Percentiles rank a stretch among this genome's conserved stretches.
Conservation (phyloP, 257 asterid genomes). For the Ballota nigra region DNA sequence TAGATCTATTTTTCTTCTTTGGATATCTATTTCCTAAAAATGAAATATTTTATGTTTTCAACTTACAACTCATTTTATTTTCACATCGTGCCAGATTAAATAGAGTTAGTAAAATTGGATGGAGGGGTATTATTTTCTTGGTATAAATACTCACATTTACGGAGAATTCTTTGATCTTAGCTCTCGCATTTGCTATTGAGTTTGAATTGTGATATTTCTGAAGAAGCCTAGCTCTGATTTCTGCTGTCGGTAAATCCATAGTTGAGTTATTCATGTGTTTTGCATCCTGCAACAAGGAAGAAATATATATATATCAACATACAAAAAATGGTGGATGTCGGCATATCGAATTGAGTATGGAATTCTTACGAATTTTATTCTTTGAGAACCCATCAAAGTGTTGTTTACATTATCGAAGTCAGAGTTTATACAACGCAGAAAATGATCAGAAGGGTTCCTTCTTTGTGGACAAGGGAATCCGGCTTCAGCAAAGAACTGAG, state of each 20-base stretch:
- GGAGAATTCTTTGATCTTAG: conserved; percentile 45
- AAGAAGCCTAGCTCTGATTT: conserved; percentile 64
- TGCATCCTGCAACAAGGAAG: conserved; percentile 35
- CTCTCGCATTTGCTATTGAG: conserved; percentile 30
- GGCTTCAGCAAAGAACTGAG: conserved; percentile 79
- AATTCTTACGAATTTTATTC: conserved; percentile 39
- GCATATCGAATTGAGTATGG: background rate
- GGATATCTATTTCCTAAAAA: too few relatives aligned
- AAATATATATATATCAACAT: background rate
- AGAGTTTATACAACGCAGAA: conserved; percentile 76
- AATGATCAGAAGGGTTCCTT: conserved; percentile 91
- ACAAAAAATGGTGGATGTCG: background rate
- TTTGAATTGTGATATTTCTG: conserved; percentile 59
- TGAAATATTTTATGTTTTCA: too few relatives aligned
- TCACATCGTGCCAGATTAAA: too few relatives aligned
- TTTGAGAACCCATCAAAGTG: conserved; percentile 46
- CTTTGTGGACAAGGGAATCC: conserved; percentile 83
- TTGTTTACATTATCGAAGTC: conserved; percentile 72
- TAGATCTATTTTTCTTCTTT: too few relatives aligned
- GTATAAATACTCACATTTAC: conserved; percentile 39
- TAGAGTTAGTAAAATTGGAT: too few relatives aligned
- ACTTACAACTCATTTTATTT: too few relatives aligned
- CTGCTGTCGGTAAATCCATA: conserved; percentile 45
- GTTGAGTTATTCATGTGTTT: conserved; percentile 25
- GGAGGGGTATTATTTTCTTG: background rate